Evolutionary conservation across 2,329 filamentous ascomycete genomes (phyloP), one percentile per base, ranked within the genome.

Genomic region (Aspergillus japonicus): DNA sequence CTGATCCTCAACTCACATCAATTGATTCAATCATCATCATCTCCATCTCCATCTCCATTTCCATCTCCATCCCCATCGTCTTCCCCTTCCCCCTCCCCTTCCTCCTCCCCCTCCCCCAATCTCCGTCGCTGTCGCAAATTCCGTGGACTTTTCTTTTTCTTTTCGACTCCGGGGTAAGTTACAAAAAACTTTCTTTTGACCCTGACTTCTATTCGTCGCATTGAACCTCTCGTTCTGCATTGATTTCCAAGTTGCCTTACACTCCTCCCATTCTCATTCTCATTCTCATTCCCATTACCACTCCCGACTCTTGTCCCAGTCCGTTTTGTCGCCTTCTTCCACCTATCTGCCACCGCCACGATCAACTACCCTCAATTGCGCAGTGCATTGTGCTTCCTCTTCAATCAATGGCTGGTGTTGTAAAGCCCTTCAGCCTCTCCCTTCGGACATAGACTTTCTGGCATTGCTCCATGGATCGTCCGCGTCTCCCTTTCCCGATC

Each of bases 1-100:
- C 56, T 59, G 49, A 48, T 60, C 54, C 52, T 58, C 33, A 35
- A 35, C 33, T 35, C 47, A 42, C 47, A 49, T 39, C 54, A 50
- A 51, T 51, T 23, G 14, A 16, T 51, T 33, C 23, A 51, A 44
- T 44, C 39, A 44, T 44, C 39, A 44, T 51, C 49, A 50, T 50
- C 21, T 57, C 35, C 47, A 42, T 39, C 47, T 35, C 14, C 33
- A 11, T 35, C 11, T 56, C 26, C 48, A 52, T 57, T 29, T 53
- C 33, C 10, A 35, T 50, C n/a, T 33, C 47, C 39, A 19, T 42
- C 39, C 4, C 14, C 33, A 16, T 16, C 14, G 11, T 35, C 33
- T 5, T 6, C 14, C 6, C 8, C 26, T 29, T 8, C 26, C 14
- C 5, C 33, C 0, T 35, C 52, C 26, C 42, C 47, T 57, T 21